These are phyloP conservation scores for Ceratobasidium sp. DNA, from an alignment of 1,284 basidiomycete species.

Conservation along the genomic window DNA sequence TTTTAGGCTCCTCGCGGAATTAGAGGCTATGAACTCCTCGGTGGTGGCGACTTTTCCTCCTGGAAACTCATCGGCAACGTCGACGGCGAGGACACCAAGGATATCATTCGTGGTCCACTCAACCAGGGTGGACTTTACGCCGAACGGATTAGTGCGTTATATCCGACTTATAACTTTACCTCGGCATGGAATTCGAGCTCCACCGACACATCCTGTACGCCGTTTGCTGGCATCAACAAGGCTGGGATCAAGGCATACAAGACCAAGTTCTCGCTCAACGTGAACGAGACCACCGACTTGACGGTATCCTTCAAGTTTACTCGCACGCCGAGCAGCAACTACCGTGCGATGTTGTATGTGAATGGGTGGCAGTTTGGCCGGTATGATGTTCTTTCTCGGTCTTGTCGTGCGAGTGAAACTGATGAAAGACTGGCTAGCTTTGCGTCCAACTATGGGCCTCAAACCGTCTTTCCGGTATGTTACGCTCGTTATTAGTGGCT, in stretches of 20 bases:
- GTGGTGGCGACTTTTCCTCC: slow-evolving; percentile 24
- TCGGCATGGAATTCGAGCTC: slow-evolving; percentile 13
- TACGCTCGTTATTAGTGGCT: slow-evolving; percentile 54
- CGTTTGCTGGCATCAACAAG: not conserved
- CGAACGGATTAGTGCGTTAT: slow-evolving; percentile 30
- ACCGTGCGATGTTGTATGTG: slow-evolving; percentile 58
- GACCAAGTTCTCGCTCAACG: slow-evolving; percentile 12
- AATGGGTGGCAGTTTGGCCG: slow-evolving; percentile 64
- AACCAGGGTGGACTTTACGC: slow-evolving; percentile 26
- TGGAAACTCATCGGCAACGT: slow-evolving; percentile 39
- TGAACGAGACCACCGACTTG: slow-evolving; percentile 13
- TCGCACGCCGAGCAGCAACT: slow-evolving; percentile 57
- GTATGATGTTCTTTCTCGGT: slow-evolving; percentile 6
- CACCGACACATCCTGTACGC: not conserved
- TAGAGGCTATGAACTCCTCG: slow-evolving; percentile 26
- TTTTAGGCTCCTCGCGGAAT: not conserved
- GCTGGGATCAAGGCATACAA: slow-evolving; percentile 24
- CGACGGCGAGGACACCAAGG: slow-evolving; percentile 32
- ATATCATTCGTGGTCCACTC: slow-evolving; percentile 31
- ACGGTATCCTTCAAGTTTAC: slow-evolving; percentile 17
- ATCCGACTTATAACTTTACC: slow-evolving; percentile 17
- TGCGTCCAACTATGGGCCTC: slow-evolving; percentile 50
- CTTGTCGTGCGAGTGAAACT: not conserved
- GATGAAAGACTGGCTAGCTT: slow-evolving; percentile 51
- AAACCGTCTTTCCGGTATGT: slow-evolving; percentile 53